Conservation (phyloP, 2,329 filamentous ascomycete genomes). For the Aspergillus persii region DNA sequence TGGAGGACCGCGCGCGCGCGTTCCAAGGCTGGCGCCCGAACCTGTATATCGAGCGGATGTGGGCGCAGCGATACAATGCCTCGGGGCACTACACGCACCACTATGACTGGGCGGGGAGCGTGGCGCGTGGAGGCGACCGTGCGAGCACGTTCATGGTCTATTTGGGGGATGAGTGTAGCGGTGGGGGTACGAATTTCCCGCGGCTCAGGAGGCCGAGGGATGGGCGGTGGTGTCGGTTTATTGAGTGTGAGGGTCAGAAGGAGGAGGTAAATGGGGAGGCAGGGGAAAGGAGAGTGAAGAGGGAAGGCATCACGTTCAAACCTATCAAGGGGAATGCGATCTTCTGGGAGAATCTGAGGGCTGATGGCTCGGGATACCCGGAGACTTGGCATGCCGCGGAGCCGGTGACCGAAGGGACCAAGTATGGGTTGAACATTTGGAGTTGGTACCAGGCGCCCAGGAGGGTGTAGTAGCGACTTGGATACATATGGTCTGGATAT, state of each 20-base stretch:
- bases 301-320: conserved; percentile 56
- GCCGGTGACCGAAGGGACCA: conserved; percentile 55
- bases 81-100: conserved; percentile 59
- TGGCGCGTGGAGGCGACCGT: conserved; percentile 40
- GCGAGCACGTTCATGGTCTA: conserved; percentile 64
- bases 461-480: neutral
- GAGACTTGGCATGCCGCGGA: conserved; percentile 63
- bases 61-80: conserved; percentile 59
- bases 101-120: conserved; percentile 56
- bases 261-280: conserved; percentile 2
- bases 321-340: conserved; percentile 58
- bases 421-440: conserved; percentile 65
- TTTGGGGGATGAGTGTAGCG: conserved; percentile 51
- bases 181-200: conserved; percentile 62
- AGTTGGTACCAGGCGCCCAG: conserved; percentile 54
- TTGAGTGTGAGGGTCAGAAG: conserved; percentile 50
- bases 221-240: conserved; percentile 55
- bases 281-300: conserved; percentile 3
- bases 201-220: conserved; percentile 45
- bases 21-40: conserved; percentile 61
- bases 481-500: neutral
- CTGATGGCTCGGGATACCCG: conserved; percentile 55
- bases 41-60: conserved; percentile 60
- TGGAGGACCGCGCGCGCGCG: conserved; percentile 56
- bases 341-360: conserved; percentile 61